These are phyloP conservation scores for Rhamnella rubrinervis DNA, from an alignment of 331 rosid genomes.

Conservation along the genomic window DNA sequence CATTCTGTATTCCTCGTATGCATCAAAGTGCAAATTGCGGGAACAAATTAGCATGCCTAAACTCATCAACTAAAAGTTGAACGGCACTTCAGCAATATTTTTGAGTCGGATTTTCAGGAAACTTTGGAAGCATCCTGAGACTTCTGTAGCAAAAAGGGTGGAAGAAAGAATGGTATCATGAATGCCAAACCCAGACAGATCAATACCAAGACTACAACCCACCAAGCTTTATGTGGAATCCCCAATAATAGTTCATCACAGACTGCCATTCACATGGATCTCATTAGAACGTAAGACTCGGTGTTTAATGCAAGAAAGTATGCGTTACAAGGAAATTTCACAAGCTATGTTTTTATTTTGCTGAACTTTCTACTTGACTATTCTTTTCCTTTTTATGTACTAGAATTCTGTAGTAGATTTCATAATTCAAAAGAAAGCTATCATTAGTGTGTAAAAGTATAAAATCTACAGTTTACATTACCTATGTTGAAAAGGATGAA, in stretches of 20 bases:
- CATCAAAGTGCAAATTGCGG: too few species aligned
- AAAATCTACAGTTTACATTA: slow-evolving; percentile 10
- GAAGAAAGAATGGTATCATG: slow-evolving; percentile 48
- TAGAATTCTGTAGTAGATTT: background rate
- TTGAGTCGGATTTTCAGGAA: slow-evolving; percentile 35
- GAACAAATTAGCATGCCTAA: too few species aligned
- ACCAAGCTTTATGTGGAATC: slow-evolving; percentile 73
- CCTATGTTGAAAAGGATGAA: slow-evolving; percentile 71
- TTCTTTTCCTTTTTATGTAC: too few species aligned
- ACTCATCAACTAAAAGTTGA: too few species aligned
- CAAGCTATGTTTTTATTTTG: too few species aligned
- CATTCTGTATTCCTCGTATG: background rate
- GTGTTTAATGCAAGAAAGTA: too few species aligned
- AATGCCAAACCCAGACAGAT: slow-evolving; percentile 61
- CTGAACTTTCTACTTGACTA: too few species aligned
- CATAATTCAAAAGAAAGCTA: background rate
- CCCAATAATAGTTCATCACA: slow-evolving; percentile 72
- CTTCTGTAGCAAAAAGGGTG: slow-evolving; percentile 47
- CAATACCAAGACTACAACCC: slow-evolving; percentile 59
- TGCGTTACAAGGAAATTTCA: too few species aligned
- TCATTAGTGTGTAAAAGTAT: background rate
- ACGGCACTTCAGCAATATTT: background rate
- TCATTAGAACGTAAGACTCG: too few species aligned
- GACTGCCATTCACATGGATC: slow-evolving; percentile 36
- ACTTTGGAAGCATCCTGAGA: slow-evolving; percentile 35